A percentile compares a stretch with the other conserved stretches of the same genome.
Evolutionary conservation across 768 basidiomycete species (phyloP).

Genomic region (Trametes sanguinea): DNA sequence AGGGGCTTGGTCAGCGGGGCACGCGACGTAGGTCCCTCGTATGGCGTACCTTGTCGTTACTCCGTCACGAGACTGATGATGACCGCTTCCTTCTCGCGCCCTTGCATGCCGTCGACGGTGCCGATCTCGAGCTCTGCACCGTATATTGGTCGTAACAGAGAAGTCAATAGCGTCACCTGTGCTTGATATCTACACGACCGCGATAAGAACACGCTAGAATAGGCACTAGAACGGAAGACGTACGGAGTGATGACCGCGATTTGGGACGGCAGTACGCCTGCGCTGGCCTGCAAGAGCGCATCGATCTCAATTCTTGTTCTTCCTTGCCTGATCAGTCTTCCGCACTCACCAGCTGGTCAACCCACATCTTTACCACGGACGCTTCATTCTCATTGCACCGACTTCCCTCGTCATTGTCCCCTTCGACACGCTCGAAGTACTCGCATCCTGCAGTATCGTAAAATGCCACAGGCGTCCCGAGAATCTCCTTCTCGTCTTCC

Average conservation of each 20-base stretch:
- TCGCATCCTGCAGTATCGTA: conserved; percentile 95
- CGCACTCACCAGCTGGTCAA: conserved; percentile 67
- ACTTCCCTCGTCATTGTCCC: conserved; percentile 85
- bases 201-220: not conserved
- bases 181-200: conserved; percentile 74
- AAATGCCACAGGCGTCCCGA: conserved; percentile 83
- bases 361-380: conserved; percentile 80
- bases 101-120: conserved; percentile 96
- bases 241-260: conserved; percentile 90
- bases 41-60: conserved; percentile 71
- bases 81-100: conserved; percentile 92
- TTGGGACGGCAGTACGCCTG: conserved; percentile 65
- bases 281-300: conserved; percentile 45
- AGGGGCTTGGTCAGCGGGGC: not conserved
- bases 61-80: conserved; percentile 91
- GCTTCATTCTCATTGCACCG: conserved; percentile 95
- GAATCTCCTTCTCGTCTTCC: conserved; percentile 70
- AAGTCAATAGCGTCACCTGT: conserved; percentile 84
- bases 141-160: conserved; percentile 70
- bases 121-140: conserved; percentile 82
- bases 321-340: no score
- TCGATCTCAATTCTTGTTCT: no score
- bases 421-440: conserved; percentile 83
- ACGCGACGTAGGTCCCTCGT: not conserved
- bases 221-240: conserved; percentile 23